Percentiles rank a stretch among this genome's conserved stretches.
Conservation (phyloP, 2,329 filamentous ascomycete genomes). For the Aspergillus tubingensis region DNA sequence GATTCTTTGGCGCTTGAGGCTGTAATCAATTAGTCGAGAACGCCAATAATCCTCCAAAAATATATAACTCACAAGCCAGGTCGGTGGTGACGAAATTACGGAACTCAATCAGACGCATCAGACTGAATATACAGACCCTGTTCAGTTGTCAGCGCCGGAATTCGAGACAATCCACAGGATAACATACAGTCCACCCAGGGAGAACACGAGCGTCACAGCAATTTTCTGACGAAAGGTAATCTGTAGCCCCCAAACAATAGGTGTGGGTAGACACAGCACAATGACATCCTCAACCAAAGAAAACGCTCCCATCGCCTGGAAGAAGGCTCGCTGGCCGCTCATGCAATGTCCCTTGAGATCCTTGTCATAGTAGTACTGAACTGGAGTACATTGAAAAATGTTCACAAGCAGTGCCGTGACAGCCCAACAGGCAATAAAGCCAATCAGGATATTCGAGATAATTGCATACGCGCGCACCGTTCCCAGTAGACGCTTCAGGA, state of each 20-base stretch:
- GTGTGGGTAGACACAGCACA: conserved; percentile 12
- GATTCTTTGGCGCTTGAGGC: conserved; percentile 26
- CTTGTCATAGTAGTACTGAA: conserved; percentile 18
- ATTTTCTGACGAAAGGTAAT: conserved; percentile 15
- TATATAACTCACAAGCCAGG: conserved; percentile 2
- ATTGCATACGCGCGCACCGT: conserved; percentile 3
- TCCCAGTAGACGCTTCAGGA: conserved; percentile 15
- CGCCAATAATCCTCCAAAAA: no score
- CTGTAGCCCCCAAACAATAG: conserved; percentile 14
- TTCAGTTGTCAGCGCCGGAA: not conserved
- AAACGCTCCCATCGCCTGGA: conserved; percentile 16
- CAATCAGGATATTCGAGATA: conserved; percentile 10
- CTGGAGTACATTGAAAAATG: conserved; percentile 16
- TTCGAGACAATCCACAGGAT: no score
- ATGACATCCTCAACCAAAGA: conserved; percentile 16
- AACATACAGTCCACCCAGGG: conserved; percentile 15
- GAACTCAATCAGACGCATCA: conserved; percentile 18
- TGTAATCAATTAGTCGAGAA: not conserved
- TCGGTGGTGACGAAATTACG: conserved; percentile 13
- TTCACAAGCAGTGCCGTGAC: conserved; percentile 12
- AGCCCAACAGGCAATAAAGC: conserved; percentile 17
- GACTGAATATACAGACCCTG: conserved; percentile 26
- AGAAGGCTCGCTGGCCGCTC: conserved; percentile 11
- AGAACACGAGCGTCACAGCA: conserved; percentile 14
- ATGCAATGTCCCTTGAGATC: conserved; percentile 14